These are phyloP conservation scores for Populus trichocarpa DNA, from an alignment of 441 rosid species.

Conservation along the genomic window DNA sequence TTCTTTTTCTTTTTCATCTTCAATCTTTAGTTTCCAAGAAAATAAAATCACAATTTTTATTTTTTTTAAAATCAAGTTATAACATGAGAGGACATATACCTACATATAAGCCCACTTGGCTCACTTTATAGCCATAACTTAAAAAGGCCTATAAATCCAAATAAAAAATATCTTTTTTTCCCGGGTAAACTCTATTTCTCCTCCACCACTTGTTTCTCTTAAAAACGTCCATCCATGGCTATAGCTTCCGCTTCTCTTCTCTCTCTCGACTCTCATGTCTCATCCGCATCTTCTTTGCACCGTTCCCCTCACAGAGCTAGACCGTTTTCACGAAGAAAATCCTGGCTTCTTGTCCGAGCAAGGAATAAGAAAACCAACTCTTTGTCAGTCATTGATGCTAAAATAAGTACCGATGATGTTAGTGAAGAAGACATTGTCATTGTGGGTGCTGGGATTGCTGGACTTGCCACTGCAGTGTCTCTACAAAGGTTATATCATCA, in stretches of 20 bases:
- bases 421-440: conserved; percentile 57
- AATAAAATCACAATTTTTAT: no score
- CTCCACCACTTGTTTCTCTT: background rate
- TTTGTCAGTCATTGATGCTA: conserved; percentile 22
- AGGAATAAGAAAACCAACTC: conserved; percentile 20
- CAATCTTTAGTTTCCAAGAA: no score
- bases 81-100: no score
- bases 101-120: background rate
- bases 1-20: no score
- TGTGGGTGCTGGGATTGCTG: conserved; percentile 88
- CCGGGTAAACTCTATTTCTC: background rate
- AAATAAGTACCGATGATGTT: conserved; percentile 21
- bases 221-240: conserved; percentile 25
- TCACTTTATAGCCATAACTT: background rate
- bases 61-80: no score
- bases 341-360: conserved; percentile 27
- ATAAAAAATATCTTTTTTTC: background rate
- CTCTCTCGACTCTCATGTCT: conserved; percentile 25
- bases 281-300: conserved; percentile 8
- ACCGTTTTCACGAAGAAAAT: conserved; percentile 11
- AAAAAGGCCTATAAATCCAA: background rate
- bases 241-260: conserved; percentile 30
- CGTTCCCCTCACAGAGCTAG: conserved; percentile 7
- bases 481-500: conserved; percentile 51
- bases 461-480: conserved; percentile 84